These are phyloP conservation scores for Salix exigua DNA, from an alignment of 345 rosid genomes.

Conservation along the genomic window DNA sequence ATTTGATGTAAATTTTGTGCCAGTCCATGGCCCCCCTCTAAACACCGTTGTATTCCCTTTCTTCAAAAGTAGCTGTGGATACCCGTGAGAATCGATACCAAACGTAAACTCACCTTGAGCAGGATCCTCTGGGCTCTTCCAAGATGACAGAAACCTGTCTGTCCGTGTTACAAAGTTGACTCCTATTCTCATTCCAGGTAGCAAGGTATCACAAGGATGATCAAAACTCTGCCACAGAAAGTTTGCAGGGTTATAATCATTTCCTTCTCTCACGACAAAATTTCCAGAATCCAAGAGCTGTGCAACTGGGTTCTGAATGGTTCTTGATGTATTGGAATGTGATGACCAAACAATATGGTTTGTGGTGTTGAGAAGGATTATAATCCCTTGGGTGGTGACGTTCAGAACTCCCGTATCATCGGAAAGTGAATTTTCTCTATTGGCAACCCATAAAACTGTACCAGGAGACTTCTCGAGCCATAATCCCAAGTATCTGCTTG, in stretches of 20 bases:
- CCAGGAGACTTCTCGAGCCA: neutral
- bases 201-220: neutral
- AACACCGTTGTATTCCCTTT: neutral
- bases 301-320: neutral
- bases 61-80: neutral
- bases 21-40: neutral
- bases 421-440: neutral
- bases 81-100: neutral
- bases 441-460: neutral
- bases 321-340: neutral
- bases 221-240: neutral
- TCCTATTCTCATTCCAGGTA: neutral
- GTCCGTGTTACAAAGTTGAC: neutral
- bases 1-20: neutral
- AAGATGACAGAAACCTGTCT: neutral
- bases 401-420: neutral
- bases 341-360: constrained; percentile 1
- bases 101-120: neutral
- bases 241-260: neutral
- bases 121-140: neutral
- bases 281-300: neutral
- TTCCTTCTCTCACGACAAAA: neutral
- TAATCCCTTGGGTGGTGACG: neutral
- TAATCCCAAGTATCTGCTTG: neutral
- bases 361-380: neutral